Evolutionary conservation across 805 yeast species (phyloP).

Genomic region (Starmerella khaoyaiensis): DNA sequence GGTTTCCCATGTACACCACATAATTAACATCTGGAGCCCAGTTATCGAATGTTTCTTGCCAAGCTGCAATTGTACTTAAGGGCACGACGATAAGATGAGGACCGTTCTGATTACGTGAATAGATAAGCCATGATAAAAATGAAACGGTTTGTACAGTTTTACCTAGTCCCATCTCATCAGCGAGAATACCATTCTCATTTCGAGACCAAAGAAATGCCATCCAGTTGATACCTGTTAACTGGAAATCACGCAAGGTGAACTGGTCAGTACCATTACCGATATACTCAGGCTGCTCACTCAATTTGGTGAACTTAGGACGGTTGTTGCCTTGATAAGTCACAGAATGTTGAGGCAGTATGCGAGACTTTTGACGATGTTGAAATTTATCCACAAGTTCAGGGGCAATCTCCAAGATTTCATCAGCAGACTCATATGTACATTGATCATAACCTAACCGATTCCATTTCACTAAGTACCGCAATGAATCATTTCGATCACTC

Average conservation of each 20-base stretch:
- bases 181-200: slow-evolving; percentile 91
- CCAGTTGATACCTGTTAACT: slow-evolving; percentile 96
- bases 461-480: slow-evolving; percentile 89
- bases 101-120: slow-evolving; percentile 92
- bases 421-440: slow-evolving; percentile 94
- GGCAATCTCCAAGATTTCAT: slow-evolving; percentile 67
- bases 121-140: slow-evolving; percentile 85
- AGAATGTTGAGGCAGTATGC: slow-evolving; percentile 68
- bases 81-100: slow-evolving; percentile 97
- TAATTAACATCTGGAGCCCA: slow-evolving; percentile 97
- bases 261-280: slow-evolving; percentile 48
- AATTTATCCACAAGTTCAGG: slow-evolving; percentile 74
- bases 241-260: slow-evolving; percentile 79
- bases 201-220: slow-evolving; percentile 98
- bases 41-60: slow-evolving; percentile 97
- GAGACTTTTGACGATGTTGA: slow-evolving; percentile 69
- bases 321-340: slow-evolving; percentile 54
- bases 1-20: slow-evolving; percentile 84
- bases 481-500: slow-evolving; percentile 46
- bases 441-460: slow-evolving; percentile 84
- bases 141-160: slow-evolving; percentile 95
- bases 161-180: slow-evolving; percentile 98
- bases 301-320: slow-evolving; percentile 83
- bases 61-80: slow-evolving; percentile 87
- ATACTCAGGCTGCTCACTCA: slow-evolving; percentile 73